phyloP scores from a whole-genome alignment of 148 eudicot species.

The Chenopodium berlandieri region DNA sequence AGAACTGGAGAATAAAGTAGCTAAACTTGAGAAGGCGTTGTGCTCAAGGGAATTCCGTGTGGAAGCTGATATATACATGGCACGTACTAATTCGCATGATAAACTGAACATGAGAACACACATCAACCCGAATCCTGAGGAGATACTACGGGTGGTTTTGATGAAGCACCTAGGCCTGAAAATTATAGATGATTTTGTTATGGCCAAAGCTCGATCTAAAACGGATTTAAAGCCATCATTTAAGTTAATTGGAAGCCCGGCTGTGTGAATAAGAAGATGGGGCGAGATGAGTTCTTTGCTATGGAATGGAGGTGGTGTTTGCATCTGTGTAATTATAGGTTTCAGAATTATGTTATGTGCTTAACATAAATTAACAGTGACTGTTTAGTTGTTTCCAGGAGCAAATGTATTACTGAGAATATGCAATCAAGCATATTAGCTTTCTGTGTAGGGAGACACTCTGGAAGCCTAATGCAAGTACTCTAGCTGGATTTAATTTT shows the following conservation, averaged over 20 bases:
- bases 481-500: no score
- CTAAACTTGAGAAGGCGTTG: constrained; percentile 19
- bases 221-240: not conserved
- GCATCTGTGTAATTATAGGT: not conserved
- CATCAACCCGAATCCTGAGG: constrained; percentile 9
- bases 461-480: not conserved
- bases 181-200: constrained; percentile 1
- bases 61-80: not conserved
- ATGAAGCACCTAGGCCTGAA: constrained; percentile 11
- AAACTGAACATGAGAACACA: not conserved
- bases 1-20: constrained; percentile 22
- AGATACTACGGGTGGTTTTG: not conserved
- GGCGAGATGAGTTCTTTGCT: not conserved
- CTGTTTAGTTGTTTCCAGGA: not conserved
- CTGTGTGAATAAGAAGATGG: not conserved
- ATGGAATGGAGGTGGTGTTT: not conserved
- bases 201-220: not conserved
- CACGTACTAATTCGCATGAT: not conserved
- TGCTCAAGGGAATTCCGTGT: not conserved
- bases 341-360: not conserved
- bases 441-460: not conserved
- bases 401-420: not conserved
- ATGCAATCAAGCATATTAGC: not conserved
- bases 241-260: not conserved
- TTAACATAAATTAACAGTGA: not conserved